Evolutionary conservation across 2,329 filamentous ascomycete genomes (phyloP), one percentile per base, ranked within the genome.

Genomic region (Fusarium veterinarium): DNA sequence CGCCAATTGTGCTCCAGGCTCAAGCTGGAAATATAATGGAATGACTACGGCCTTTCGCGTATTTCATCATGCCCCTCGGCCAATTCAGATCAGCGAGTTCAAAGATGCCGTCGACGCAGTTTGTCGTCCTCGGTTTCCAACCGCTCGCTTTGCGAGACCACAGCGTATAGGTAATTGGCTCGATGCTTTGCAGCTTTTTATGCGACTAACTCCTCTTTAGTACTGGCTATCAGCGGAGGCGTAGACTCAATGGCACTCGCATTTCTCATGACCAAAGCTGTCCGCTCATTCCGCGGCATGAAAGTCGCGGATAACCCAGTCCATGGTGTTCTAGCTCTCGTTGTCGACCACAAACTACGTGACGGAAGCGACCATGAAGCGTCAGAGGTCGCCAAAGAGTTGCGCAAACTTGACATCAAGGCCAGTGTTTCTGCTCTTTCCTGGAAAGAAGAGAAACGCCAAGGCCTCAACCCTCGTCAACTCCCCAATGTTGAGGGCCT

Each of bases 201-300:
- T 37, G 44, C 52, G 17, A 13, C 40, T 60, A 40, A 58, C 51
- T 57, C 12, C 41, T 28, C 10, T 30, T 6, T 13, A 93, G 92
- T 88, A 60, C 84, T 98, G 66, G 96, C 95, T 20, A 86, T 98
- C 69, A 98, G 95, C 78, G 96, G 96, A 30, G 96, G 96, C 12
- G 93, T 96, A 42, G 96, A 99, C 81, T 98, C 95, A n/a, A 99
- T 98, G 95, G 95, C 95, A 33, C 86, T 99, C 67, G 94, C 95
- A 61, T 91, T 86, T 67, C 87, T 98, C 40, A 93, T 93, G 79
- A 87, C 86, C 53, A 81, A 84, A 49, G 76, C 88, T 40, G 81
- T 82, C 41, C 79, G 68, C 6, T 67, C 69, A 6, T 77, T 83
- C 49, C 77, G 77, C 5, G 65, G 74, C 31, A 76, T 84, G 69